Conservation (phyloP, 139 green algal species). For the Nannochloris sp. region DNA sequence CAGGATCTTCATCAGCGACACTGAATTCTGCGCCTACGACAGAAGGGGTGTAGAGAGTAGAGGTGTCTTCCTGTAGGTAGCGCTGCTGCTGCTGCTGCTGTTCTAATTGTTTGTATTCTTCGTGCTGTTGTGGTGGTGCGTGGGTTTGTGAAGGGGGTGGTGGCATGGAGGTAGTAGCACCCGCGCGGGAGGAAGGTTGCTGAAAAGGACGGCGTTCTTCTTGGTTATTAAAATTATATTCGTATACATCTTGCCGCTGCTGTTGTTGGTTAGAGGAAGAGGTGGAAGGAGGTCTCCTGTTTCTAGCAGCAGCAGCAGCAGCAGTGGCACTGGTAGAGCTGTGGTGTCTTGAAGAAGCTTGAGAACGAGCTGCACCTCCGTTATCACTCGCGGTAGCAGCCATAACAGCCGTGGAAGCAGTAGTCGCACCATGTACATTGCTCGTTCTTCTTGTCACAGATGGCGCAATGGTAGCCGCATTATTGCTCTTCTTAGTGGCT, state of each 20-base stretch:
- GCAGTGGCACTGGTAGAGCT: background rate
- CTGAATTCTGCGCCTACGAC: background rate
- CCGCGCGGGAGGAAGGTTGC: background rate
- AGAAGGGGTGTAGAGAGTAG: background rate
- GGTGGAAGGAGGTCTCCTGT: background rate
- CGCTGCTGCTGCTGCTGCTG: background rate
- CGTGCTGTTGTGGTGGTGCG: background rate
- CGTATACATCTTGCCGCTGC: too few relatives aligned
- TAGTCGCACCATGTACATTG: background rate
- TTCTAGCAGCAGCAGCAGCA: background rate
- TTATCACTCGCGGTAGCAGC: too few relatives aligned
- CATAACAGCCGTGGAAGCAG: too few relatives aligned
- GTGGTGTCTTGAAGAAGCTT: too few relatives aligned
- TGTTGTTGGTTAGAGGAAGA: background rate
- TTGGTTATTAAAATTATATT: background rate
- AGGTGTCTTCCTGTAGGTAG: background rate
- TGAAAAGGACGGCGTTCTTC: background rate
- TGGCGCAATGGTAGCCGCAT: background rate
- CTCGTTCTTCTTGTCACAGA: too few relatives aligned
- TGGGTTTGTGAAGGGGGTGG: background rate
- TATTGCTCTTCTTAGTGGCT: background rate
- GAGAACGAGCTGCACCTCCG: too few relatives aligned
- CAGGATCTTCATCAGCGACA: slow-evolving; percentile 25
- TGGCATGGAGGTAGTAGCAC: background rate
- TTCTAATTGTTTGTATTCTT: background rate